phyloP scores from a whole-genome alignment of 306 rosid species.

The Crotalaria pallida region DNA sequence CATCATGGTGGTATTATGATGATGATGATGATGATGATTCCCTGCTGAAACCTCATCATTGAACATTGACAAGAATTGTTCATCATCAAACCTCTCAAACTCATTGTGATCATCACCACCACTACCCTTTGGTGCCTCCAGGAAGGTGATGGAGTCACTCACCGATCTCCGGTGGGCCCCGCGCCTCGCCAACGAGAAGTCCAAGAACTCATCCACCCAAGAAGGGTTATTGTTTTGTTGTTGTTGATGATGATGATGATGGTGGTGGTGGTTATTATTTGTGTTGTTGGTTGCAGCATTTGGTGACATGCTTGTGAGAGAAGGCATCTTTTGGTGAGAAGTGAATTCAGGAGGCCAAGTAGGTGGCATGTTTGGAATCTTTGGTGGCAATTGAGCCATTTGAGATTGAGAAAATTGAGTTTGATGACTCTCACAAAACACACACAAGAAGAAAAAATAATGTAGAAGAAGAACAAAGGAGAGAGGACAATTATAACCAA shows the following conservation, averaged over 20 bases:
- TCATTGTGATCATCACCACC: constrained; percentile 13
- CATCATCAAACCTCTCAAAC: constrained; percentile 73
- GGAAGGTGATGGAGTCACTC: constrained; percentile 67
- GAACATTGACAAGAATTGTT: constrained; percentile 85
- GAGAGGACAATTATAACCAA: not conserved
- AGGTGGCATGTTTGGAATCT: constrained; percentile 66
- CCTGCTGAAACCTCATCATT: constrained; percentile 46
- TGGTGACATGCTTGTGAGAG: constrained; percentile 32
- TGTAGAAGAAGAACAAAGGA: not conserved
- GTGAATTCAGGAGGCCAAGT: constrained; percentile 61
- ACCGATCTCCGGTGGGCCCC: constrained; percentile 71
- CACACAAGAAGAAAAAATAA: not conserved
- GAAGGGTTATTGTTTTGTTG: constrained; percentile 47
- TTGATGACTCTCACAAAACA: not conserved
- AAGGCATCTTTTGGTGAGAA: constrained; percentile 38
- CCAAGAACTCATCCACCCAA: constrained; percentile 87
- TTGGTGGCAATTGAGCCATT: constrained; percentile 95
- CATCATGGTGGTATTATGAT: too few species aligned
- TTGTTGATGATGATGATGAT: not conserved
- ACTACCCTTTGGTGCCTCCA: constrained; percentile 43
- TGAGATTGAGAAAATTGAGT: too few species aligned
- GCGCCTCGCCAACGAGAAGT: constrained; percentile 66
- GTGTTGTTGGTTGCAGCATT: not conserved
- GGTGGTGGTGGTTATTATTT: too few species aligned
- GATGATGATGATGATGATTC: too few species aligned